phyloP scores from a whole-genome alignment of 2,329 filamentous ascomycete genomes.

The Coleophoma cylindrospora region DNA sequence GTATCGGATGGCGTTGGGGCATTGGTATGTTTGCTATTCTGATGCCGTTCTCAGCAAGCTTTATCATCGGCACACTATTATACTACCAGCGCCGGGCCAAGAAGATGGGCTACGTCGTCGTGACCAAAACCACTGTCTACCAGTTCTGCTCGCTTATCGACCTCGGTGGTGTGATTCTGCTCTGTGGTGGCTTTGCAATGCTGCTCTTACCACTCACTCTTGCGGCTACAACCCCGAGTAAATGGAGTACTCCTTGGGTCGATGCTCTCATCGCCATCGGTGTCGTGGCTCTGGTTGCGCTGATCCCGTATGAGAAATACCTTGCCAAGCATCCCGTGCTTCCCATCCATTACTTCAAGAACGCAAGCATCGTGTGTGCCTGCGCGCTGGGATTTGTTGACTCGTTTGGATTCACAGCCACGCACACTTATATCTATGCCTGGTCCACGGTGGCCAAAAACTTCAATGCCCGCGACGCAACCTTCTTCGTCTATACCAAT shows the following conservation, averaged over 20 bases:
- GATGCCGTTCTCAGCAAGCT: slow-evolving; percentile 44
- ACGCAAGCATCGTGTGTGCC: slow-evolving; percentile 35
- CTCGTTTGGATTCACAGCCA: slow-evolving; percentile 35
- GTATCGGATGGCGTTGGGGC: slow-evolving; percentile 49
- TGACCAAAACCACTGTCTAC: slow-evolving; percentile 15
- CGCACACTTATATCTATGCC: slow-evolving; percentile 42
- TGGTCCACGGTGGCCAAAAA: slow-evolving; percentile 39
- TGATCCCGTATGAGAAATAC: slow-evolving; percentile 43
- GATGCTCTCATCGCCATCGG: slow-evolving; percentile 39
- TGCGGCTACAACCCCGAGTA: slow-evolving; percentile 26
- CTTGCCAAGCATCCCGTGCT: slow-evolving; percentile 39
- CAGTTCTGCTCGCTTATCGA: slow-evolving; percentile 34
- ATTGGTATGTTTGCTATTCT: slow-evolving; percentile 52
- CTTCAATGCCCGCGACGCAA: slow-evolving; percentile 33
- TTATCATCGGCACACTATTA: slow-evolving; percentile 42
- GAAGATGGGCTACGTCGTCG: slow-evolving; percentile 34
- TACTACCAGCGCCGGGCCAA: slow-evolving; percentile 44
- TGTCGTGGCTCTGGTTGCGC: slow-evolving; percentile 29
- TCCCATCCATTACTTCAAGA: slow-evolving; percentile 39
- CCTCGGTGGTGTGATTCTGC: slow-evolving; percentile 37
- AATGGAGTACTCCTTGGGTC: slow-evolving; percentile 38
- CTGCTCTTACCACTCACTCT: slow-evolving; percentile 43
- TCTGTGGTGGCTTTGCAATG: slow-evolving; percentile 41
- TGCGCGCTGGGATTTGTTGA: slow-evolving; percentile 36
- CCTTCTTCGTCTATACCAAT: slow-evolving; percentile 25